Evolutionary conservation across 306 rosid genomes (phyloP), one percentile per base, ranked within the genome.

Genomic region (Cyclanthera cordifolia): DNA sequence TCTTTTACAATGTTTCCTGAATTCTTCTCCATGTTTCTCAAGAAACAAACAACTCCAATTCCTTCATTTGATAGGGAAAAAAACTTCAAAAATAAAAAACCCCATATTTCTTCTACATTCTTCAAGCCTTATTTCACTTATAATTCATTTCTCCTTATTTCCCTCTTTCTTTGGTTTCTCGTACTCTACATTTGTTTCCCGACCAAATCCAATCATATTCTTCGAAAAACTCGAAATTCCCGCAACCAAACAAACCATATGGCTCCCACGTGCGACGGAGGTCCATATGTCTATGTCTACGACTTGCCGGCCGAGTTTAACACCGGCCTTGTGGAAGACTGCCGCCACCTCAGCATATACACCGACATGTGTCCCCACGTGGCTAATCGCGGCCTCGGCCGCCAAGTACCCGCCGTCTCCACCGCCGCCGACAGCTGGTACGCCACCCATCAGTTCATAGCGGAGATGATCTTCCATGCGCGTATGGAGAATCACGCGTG

Each of bases 311-410:
- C 78, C 8, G 79, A 82, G 66, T 91, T 88, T 82, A 88, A 91
- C 82, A n/a, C 71, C 1, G 82, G 67, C 28, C 90, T 91, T 66
- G 82, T 88, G 20, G 12, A 77, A 2, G 73, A 80, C 65, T 91
- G 97, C 58, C 53, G 76, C 23, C 72, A 70, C 7, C 96, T 91
- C 15, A 91, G 75, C 75, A 39, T 91, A 21, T 87, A 85, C 82
- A 87, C 91, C 45, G 84, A 91, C 86, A 88, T 91, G 97, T 91
- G 96, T 73, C 96, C 97, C 30, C 84, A 87, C 54, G 82, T 91
- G 1, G 86, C 81, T 1, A 88, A 91, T 72, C 67, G 75, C 68
- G 96, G 97, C 23, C 83, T 91, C 3, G 97, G 97, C 15, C 87
- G 80, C 68, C 84, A 79, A 0, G 65, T 84, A 8, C 11, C 82